Evolutionary conservation across 192 early-diverging fungal genomes (phyloP).

Genomic region (Entomortierella parvispora): DNA sequence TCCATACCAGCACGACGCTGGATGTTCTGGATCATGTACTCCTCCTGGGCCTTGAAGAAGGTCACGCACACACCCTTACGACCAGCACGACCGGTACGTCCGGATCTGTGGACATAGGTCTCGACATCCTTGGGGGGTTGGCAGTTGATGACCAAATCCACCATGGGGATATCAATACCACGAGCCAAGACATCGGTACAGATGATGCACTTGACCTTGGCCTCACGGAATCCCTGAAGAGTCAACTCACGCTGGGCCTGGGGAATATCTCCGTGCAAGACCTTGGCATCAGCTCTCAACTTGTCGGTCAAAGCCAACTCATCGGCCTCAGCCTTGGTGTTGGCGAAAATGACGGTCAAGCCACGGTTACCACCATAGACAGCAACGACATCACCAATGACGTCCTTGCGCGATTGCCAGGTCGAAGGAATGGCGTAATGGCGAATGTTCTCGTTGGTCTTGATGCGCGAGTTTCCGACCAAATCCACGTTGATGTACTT

Average conservation of each 20-base stretch:
- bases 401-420: slow-evolving; percentile 89
- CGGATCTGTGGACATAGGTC: slow-evolving; percentile 95
- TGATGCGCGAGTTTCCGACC: slow-evolving; percentile 86
- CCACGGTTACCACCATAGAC: slow-evolving; percentile 84
- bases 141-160: slow-evolving; percentile 96
- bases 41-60: slow-evolving; percentile 90
- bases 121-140: slow-evolving; percentile 95
- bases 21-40: slow-evolving; percentile 84
- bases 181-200: slow-evolving; percentile 96
- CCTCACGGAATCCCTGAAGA: slow-evolving; percentile 87
- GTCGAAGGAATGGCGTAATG: slow-evolving; percentile 89
- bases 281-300: slow-evolving; percentile 78
- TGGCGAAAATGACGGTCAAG: slow-evolving; percentile 93
- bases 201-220: slow-evolving; percentile 86
- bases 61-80: slow-evolving; percentile 90
- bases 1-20: slow-evolving; percentile 80
- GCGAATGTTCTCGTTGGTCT: slow-evolving; percentile 88
- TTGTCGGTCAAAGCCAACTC: slow-evolving; percentile 84
- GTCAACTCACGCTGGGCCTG: slow-evolving; percentile 82
- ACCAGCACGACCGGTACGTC: slow-evolving; percentile 94
- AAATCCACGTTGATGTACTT: slow-evolving; percentile 81
- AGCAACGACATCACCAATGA: slow-evolving; percentile 94
- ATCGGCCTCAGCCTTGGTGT: slow-evolving; percentile 92
- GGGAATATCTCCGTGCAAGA: slow-evolving; percentile 87
- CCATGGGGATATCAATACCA: slow-evolving; percentile 96